These are phyloP conservation scores for Coniochaeta sp. DNA, from an alignment of 2,329 filamentous ascomycete species.

Conservation along the genomic window DNA sequence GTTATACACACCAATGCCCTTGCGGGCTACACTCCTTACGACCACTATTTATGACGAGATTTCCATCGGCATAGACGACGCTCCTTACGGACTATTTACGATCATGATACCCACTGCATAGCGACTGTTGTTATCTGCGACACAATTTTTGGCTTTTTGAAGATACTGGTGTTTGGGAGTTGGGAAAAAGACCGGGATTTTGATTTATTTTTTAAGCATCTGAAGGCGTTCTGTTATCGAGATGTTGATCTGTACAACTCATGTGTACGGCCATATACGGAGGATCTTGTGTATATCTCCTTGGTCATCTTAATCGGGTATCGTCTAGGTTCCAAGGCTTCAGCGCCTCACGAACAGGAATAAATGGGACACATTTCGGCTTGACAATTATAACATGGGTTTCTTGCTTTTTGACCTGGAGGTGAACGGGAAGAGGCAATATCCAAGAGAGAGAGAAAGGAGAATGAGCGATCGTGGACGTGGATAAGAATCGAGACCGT, in stretches of 20 bases:
- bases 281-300: neutral
- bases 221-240: neutral
- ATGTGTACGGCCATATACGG: neutral
- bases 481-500: neutral
- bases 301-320: neutral
- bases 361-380: neutral
- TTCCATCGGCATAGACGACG: conserved; percentile 30
- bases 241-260: neutral
- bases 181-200: neutral
- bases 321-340: neutral
- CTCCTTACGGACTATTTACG: conserved; percentile 34
- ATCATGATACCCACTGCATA: conserved; percentile 46
- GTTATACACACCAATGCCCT: conserved; percentile 19
- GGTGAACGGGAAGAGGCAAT: neutral
- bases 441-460: neutral
- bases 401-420: neutral
- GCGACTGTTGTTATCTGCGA: conserved; percentile 37
- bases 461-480: neutral
- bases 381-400: neutral
- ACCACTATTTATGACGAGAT: conserved; percentile 25
- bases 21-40: conserved; percentile 24
- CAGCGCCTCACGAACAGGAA: neutral
- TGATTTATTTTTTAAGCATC: neutral
- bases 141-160: conserved; percentile 8
- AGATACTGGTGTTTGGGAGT: conserved; percentile 3